These are phyloP conservation scores for Tulasnella sp. DNA, from an alignment of 768 basidiomycete species.

Conservation along the genomic window DNA sequence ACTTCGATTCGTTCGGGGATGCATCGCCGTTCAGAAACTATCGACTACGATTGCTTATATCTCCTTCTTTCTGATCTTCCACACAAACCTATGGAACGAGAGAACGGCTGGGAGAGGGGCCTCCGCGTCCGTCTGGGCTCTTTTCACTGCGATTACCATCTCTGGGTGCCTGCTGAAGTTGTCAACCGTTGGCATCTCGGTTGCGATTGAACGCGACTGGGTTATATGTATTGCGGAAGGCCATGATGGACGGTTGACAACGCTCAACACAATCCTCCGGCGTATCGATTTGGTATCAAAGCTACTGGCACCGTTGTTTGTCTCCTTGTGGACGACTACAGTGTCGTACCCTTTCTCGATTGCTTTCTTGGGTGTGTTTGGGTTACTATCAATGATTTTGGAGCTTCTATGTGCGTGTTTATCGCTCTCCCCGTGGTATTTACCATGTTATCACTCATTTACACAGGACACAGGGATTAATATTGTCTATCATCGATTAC, in stretches of 20 bases:
- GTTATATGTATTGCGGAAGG: constrained; percentile 34
- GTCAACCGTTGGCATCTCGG: constrained; percentile 34
- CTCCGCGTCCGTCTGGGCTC: constrained; percentile 22
- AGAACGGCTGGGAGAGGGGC: neutral
- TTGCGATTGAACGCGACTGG: constrained; percentile 45
- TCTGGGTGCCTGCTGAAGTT: constrained; percentile 32
- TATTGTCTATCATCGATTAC: constrained; percentile 33
- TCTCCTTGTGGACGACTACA: constrained; percentile 35
- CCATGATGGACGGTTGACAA: constrained; percentile 29
- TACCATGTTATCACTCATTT: no score
- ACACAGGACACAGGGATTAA: no score
- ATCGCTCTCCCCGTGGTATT: no score
- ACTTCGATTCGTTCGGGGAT: constrained; percentile 32
- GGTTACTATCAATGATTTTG: constrained; percentile 30
- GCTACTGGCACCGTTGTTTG: constrained; percentile 42
- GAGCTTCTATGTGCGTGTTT: constrained; percentile 30
- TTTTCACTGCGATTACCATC: constrained; percentile 31
- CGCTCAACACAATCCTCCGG: constrained; percentile 36
- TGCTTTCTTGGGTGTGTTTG: constrained; percentile 22
- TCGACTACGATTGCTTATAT: constrained; percentile 29
- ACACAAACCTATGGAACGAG: constrained; percentile 1
- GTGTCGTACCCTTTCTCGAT: constrained; percentile 24
- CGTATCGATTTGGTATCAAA: constrained; percentile 39
- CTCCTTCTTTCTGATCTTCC: constrained; percentile 28
- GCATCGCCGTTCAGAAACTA: constrained; percentile 34